These are phyloP conservation scores for Grigorovia humatica DNA, from an alignment of 805 yeast genomes.

Conservation along the genomic window DNA sequence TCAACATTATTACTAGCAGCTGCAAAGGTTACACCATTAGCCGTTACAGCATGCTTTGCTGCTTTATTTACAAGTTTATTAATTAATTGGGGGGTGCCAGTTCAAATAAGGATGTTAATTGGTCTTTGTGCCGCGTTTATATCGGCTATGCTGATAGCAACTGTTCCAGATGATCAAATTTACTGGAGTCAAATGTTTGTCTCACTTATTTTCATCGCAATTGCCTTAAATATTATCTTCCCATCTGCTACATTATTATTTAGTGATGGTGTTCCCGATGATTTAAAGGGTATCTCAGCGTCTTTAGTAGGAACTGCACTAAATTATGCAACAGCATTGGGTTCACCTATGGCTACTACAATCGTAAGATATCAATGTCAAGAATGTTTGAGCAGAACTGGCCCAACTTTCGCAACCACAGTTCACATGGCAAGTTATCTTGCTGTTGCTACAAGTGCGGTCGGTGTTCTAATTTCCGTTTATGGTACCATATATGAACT, in stretches of 20 bases:
- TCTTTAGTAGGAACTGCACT: conserved; percentile 51
- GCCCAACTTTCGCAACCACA: conserved; percentile 1
- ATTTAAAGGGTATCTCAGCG: conserved; percentile 61
- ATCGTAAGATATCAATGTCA: conserved; percentile 7
- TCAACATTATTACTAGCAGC: conserved; percentile 35
- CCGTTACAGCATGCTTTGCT: conserved; percentile 42
- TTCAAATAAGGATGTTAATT: conserved; percentile 4
- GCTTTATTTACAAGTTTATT: conserved; percentile 25
- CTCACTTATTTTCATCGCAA: conserved; percentile 39
- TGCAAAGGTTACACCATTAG: conserved; percentile 33
- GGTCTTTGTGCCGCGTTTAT: conserved; percentile 1
- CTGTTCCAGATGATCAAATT: conserved; percentile 42
- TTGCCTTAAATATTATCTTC: conserved; percentile 62
- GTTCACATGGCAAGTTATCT: conserved; percentile 6
- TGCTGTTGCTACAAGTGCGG: conserved; percentile 4
- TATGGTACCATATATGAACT: conserved; percentile 5
- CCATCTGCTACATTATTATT: conserved; percentile 56
- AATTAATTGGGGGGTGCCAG: conserved; percentile 3
- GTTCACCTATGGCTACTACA: conserved; percentile 52
- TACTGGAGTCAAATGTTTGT: conserved; percentile 49
- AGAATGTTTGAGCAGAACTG: conserved; percentile 1
- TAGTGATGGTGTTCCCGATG: conserved; percentile 41
- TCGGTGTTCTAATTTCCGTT: conserved; percentile 2
- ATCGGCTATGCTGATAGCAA: conserved; percentile 33
- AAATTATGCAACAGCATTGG: conserved; percentile 53